Base-by-base conservation (phyloP, 148 eudicot genomes). In the Vaccinium myrtillus region DNA sequence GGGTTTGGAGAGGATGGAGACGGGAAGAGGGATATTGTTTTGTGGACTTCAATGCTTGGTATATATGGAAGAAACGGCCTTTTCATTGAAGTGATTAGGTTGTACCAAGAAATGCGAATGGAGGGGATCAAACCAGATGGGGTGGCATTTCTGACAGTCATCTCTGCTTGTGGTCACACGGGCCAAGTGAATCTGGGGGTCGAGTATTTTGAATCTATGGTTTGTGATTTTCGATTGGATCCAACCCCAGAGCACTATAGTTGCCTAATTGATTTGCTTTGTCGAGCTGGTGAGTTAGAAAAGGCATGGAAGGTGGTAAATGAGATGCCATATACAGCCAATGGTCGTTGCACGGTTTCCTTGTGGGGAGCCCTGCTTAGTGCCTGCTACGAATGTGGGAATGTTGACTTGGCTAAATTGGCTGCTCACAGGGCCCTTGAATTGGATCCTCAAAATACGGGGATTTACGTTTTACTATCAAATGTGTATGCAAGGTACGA, bases 1-100 rank as follows among this genome's bases (percentile, higher is more conserved):
- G 92, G 95, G 50, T 87, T 90, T 80, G 83, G 80, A 87, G 67
- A 30, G 50, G 86, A 86, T 55, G 78, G 82, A 19, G 82, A 85
- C 75, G 84, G 83, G 53, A 87, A 86, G 74, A 89, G 89, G 51
- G 96, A 94, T 84, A 85, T 94, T 63, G 91, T 91, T 80, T 76
- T 94, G 58, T 95, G 98, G 95, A 95, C 94, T 48, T 95, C 96
- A 49, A 92, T 95, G 90, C 85, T 95, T 13, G 91, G 95, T 82
- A 91, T 91, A 2, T 90, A 90, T 46, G 95, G 95, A 77, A 91
- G 91, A 88, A 89, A 88, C 55, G 96, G 96, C 54, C 78, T 82
- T 43, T 88, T 86, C 59, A n/a, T 46, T n/a, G 86, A 91, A 81
- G 93, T 92, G 63, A 88, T 91, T 75, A 46, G 15, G 39, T 75